Conservation (phyloP, 257 asterid genomes). For the Oldenlandia corymbosa region DNA sequence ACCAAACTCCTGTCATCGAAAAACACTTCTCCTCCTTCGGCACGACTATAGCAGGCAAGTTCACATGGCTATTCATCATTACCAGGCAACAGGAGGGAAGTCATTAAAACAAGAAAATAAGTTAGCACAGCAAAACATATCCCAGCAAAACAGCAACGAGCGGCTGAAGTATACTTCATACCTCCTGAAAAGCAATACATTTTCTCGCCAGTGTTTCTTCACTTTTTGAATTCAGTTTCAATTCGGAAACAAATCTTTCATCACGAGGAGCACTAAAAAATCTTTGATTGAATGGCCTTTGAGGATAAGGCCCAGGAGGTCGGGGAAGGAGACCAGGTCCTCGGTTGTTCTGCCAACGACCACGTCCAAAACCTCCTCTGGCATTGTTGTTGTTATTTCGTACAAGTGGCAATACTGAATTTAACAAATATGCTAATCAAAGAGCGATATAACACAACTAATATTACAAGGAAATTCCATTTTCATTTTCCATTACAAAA, state of each 20-base stretch:
- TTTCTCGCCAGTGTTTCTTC: conserved; percentile 95
- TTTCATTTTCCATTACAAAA: background rate
- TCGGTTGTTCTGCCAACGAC: conserved; percentile 78
- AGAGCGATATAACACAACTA: background rate
- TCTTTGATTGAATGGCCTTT: conserved; percentile 53
- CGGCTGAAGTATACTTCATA: conserved; percentile 15
- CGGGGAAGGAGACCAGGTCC: conserved; percentile 81
- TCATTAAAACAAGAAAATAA: conserved; percentile 7
- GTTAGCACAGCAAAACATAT: conserved; percentile 8
- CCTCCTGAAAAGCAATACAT: conserved; percentile 78
- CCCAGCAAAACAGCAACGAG: background rate
- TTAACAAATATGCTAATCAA: conserved; percentile 13
- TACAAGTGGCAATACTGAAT: conserved; percentile 61
- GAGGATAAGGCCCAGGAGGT: conserved; percentile 78
- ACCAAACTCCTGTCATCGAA: conserved; percentile 96
- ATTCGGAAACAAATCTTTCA: conserved; percentile 84
- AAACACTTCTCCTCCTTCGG: conserved; percentile 88
- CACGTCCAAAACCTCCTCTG: conserved; percentile 82
- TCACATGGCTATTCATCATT: conserved; percentile 75
- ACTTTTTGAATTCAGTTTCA: conserved; percentile 82
- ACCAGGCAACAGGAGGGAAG: conserved; percentile 21
- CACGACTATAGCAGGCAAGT: conserved; percentile 93
- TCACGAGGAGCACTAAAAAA: conserved; percentile 58
- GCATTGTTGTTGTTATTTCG: conserved; percentile 49
- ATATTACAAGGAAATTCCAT: background rate